A percentile compares a stretch with the other conserved stretches of the same genome.
Conservation (phyloP, 371 early-diverging fungal species). For the Zopfochytrium polystomum region DNA sequence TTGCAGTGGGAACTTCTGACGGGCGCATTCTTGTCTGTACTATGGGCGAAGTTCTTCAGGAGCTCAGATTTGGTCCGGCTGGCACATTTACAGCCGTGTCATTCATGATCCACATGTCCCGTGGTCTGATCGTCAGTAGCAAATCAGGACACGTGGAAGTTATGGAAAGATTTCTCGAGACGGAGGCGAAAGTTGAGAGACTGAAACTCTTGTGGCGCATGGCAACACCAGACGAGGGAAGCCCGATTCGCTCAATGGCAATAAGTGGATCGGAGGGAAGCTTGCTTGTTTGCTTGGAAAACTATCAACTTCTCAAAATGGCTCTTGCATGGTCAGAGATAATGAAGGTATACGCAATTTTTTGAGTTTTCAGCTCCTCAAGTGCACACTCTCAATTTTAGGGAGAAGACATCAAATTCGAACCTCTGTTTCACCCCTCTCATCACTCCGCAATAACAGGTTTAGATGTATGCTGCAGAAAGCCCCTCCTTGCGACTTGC, state of each 20-base stretch:
- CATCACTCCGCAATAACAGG: slow-evolving; percentile 47
- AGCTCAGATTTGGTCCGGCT: not conserved
- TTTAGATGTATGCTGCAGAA: slow-evolving; percentile 48
- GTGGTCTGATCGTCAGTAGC: slow-evolving; percentile 40
- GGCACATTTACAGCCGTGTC: too few species aligned
- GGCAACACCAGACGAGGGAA: slow-evolving; percentile 14
- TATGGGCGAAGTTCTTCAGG: not conserved
- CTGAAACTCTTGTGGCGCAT: slow-evolving; percentile 8
- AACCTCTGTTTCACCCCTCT: slow-evolving; percentile 37
- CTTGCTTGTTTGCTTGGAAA: slow-evolving; percentile 31
- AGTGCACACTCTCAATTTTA: too few species aligned
- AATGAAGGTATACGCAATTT: slow-evolving; percentile 20
- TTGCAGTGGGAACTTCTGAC: slow-evolving; percentile 33
- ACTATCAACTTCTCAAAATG: slow-evolving; percentile 32
- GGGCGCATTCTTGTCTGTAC: slow-evolving; percentile 31
- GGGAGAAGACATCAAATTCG: slow-evolving; percentile 41
- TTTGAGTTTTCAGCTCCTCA: not conserved
- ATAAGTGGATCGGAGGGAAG: slow-evolving; percentile 40
- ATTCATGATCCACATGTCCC: slow-evolving; percentile 13
- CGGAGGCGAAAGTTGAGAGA: slow-evolving; percentile 9
- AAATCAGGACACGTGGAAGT: slow-evolving; percentile 32
- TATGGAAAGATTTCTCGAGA: slow-evolving; percentile 26
- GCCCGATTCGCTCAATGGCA: slow-evolving; percentile 26
- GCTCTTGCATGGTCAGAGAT: slow-evolving; percentile 23
- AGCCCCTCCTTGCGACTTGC: slow-evolving; percentile 51